These are phyloP conservation scores for Coemansia sp. DNA, from an alignment of 192 early-diverging fungal genomes.

Conservation along the genomic window DNA sequence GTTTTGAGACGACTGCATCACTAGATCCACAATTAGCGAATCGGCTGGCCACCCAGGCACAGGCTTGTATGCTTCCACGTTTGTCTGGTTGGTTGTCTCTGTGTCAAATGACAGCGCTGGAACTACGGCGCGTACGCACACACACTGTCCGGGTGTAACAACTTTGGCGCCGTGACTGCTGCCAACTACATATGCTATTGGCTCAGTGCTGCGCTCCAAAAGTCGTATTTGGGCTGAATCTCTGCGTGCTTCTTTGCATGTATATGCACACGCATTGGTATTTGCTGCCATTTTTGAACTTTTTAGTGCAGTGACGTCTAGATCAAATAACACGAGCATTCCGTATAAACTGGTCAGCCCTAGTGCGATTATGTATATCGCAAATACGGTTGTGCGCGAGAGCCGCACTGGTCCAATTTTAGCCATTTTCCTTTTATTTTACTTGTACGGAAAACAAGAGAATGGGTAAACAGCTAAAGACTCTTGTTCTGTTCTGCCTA, in stretches of 20 bases:
- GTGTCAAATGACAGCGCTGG: neutral
- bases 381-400: neutral
- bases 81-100: neutral
- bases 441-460: neutral
- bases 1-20: constrained; percentile 7
- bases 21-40: constrained; percentile 35
- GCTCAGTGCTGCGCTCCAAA: neutral
- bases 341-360: constrained; percentile 11
- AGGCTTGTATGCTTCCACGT: constrained; percentile 3
- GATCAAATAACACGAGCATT: neutral
- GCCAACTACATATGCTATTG: constrained; percentile 18
- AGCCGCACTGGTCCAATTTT: neutral
- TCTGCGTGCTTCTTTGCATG: neutral
- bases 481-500: too few species aligned
- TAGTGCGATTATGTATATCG: neutral
- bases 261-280: constrained; percentile 7
- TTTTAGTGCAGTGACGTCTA: neutral
- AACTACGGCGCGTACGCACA: constrained; percentile 25
- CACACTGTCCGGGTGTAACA: constrained; percentile 24
- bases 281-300: neutral
- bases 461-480: neutral
- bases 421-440: neutral
- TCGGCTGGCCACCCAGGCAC: constrained; percentile 31
- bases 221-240: neutral
- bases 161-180: constrained; percentile 2